phyloP scores from a whole-genome alignment of 306 rosid genomes.

The Cicer judaicum region DNA sequence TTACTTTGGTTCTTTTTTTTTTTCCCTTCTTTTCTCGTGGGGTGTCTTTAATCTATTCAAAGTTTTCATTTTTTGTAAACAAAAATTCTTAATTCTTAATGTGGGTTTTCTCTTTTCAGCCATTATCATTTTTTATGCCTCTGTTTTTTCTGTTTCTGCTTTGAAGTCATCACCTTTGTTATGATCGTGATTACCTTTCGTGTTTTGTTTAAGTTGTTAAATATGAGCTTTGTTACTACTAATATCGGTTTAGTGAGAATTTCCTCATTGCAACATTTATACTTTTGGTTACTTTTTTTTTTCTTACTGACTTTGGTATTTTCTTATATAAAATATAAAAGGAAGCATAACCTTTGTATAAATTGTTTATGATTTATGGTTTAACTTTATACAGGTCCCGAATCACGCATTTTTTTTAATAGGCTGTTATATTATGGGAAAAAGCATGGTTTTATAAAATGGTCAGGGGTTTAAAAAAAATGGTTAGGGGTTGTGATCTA shows the following conservation, averaged over 20 bases:
- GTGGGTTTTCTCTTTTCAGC: constrained; percentile 28
- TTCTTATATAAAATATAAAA: too few relatives aligned
- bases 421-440: too few relatives aligned
- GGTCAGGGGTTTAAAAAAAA: too few relatives aligned
- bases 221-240: constrained; percentile 2
- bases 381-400: too few relatives aligned
- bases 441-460: too few relatives aligned
- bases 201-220: too few relatives aligned
- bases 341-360: too few relatives aligned
- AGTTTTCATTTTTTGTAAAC: constrained; percentile 33
- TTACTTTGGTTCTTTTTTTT: background rate
- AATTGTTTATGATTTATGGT: too few relatives aligned
- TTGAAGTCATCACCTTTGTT: constrained; percentile 17
- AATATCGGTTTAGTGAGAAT: background rate
- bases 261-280: constrained; percentile 29
- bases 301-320: background rate
- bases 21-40: background rate
- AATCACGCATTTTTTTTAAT: too few relatives aligned
- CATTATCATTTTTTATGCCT: constrained; percentile 5
- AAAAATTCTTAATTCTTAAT: background rate
- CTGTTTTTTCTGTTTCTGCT: background rate
- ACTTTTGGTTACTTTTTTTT: background rate
- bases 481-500: too few relatives aligned
- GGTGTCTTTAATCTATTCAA: constrained; percentile 7
- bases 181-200: background rate